Base-by-base conservation (phyloP, 2,329 filamentous ascomycete species). In the Chaetomium sp. region DNA sequence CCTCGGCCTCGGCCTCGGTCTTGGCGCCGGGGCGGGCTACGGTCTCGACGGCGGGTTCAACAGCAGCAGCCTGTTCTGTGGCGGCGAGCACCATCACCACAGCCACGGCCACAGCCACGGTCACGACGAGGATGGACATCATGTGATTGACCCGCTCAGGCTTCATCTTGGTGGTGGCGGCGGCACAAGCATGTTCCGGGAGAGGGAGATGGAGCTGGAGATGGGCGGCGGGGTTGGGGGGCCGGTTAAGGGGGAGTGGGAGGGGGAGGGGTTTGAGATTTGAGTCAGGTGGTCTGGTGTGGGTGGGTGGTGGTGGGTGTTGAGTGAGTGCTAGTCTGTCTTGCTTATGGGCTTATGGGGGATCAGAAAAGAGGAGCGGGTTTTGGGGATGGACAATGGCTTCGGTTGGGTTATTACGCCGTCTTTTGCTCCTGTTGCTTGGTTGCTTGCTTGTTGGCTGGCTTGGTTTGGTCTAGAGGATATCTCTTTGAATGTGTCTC, bases 191-290 rank as follows among this genome's bases (percentile, higher is more conserved):
- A 27, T 60, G 45, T 63, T 60, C 35, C 51, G 60, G 10, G 64
- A 65, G 59, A 55, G 60, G 42, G 64, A 63, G 60, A 6, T 63
- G 6, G 64, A 66, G 53, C 13, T 63, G 63, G 31, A 61, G 54
- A 62, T 62, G 47, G 49, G 27, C 1, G 38, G 50, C 9, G 45
- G n/a, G 10, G 27, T 6, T 16, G 35, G 25, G 33, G n/a, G 19
- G 29, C 19, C 21, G 13, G 57, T 49, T 16, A 58, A 61, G 54
- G 50, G 47, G 47, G 60, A 60, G 51, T 60, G 60, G 64, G 60
- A 60, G 9, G 53, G 45, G 4, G 57, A 56, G 16, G 56, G 38
- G 38, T 62, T 59, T 33, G 42, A 13, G 42, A 38, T 65, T 59
- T 65, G 62, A 1, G 13, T 42, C 3, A 6, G 27, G 27, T 21